Evolutionary conservation across 1,284 basidiomycete genomes (phyloP).

Genomic region (Fomitiporia mediterranea): DNA sequence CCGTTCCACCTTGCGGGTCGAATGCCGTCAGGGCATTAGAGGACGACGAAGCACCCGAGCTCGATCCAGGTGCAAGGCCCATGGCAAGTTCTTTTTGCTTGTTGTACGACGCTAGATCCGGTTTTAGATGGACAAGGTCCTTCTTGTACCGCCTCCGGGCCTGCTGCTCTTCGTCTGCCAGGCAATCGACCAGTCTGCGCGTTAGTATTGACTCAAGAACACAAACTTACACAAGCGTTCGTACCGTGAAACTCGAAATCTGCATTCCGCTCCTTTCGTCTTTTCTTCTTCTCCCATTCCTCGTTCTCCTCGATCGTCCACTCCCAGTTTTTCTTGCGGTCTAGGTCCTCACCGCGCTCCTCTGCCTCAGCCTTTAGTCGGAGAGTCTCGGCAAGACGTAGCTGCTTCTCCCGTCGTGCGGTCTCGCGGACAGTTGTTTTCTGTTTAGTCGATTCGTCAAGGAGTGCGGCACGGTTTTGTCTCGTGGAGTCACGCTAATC

Average conservation of each 20-base stretch:
- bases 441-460: slow-evolving; percentile 43
- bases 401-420: slow-evolving; percentile 45
- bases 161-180: slow-evolving; percentile 83
- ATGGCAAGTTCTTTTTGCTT: slow-evolving; percentile 81
- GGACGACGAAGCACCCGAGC: slow-evolving; percentile 34
- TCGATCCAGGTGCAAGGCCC: slow-evolving; percentile 59
- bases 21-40: slow-evolving; percentile 42
- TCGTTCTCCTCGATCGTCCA: slow-evolving; percentile 62
- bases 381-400: slow-evolving; percentile 49
- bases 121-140: slow-evolving; percentile 81
- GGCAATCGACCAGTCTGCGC: no score
- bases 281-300: slow-evolving; percentile 53
- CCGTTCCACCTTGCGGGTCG: slow-evolving; percentile 44
- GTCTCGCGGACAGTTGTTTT: slow-evolving; percentile 42
- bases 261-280: slow-evolving; percentile 40
- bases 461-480: slow-evolving; percentile 47
- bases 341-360: slow-evolving; percentile 39
- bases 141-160: slow-evolving; percentile 90
- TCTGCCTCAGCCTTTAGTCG: slow-evolving; percentile 50
- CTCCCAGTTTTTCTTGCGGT: slow-evolving; percentile 50
- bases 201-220: background rate
- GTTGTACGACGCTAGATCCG: slow-evolving; percentile 81
- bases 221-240: slow-evolving; percentile 24
- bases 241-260: slow-evolving; percentile 43
- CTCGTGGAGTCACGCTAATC: slow-evolving; percentile 42